These are phyloP conservation scores for Trebouxiophyceae sp. DNA, from an alignment of 163 green algal genomes.

Conservation along the genomic window DNA sequence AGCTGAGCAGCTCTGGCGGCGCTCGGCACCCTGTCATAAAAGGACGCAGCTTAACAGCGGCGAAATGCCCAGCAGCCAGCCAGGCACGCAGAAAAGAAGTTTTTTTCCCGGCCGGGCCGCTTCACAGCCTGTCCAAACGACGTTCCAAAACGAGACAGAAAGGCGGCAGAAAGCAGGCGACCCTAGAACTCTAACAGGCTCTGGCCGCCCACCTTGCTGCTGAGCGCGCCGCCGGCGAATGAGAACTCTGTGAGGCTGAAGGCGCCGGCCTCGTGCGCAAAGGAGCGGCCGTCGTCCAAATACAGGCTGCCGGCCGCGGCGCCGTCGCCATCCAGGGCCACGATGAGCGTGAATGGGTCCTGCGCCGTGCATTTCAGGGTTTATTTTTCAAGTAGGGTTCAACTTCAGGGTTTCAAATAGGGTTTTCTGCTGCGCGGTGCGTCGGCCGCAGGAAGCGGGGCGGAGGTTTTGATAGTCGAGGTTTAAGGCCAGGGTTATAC, in stretches of 20 bases:
- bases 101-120: background rate
- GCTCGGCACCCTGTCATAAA: too few species aligned
- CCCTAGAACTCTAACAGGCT: background rate
- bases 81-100: background rate
- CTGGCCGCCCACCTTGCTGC: background rate
- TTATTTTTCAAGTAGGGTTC: too few species aligned
- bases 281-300: slow-evolving; percentile 79
- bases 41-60: too few species aligned
- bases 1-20: background rate
- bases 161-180: background rate
- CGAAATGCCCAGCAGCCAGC: background rate
- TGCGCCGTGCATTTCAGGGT: background rate
- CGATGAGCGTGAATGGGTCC: slow-evolving; percentile 81
- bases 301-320: slow-evolving; percentile 65
- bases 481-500: too few species aligned
- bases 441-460: too few species aligned
- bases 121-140: background rate
- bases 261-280: slow-evolving; percentile 57
- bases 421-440: too few species aligned
- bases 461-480: too few species aligned
- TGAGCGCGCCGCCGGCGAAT: slow-evolving; percentile 13
- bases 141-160: too few species aligned
- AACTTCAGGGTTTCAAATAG: too few species aligned
- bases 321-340: slow-evolving; percentile 59
- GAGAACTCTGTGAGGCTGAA: slow-evolving; percentile 46